Conservation (phyloP, 148 eudicot genomes). For the Heliosperma pusillum region DNA sequence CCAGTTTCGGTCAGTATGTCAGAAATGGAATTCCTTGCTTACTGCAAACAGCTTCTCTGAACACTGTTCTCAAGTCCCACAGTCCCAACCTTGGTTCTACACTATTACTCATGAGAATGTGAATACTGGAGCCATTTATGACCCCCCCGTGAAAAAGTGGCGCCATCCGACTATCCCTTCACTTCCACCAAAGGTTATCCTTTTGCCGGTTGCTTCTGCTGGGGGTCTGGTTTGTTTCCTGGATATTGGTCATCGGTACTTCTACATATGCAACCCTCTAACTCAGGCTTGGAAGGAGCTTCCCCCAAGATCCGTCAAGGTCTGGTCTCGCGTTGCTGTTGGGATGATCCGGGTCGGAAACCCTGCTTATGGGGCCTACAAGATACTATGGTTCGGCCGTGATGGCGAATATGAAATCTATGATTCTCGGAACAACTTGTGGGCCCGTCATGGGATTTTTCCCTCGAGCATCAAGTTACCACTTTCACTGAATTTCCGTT, state of each 20-base stretch:
- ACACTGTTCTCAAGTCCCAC: conserved; percentile 57
- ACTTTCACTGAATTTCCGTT: conserved; percentile 64
- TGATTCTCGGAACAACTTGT: conserved; percentile 55
- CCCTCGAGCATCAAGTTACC: conserved; percentile 64
- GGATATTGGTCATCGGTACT: conserved; percentile 61
- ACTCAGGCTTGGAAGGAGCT: conserved; percentile 72
- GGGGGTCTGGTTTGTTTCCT: conserved; percentile 93
- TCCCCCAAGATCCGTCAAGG: conserved; percentile 65
- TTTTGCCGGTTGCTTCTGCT: conserved; percentile 82
- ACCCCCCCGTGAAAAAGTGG: conserved; percentile 73
- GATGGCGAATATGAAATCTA: conserved; percentile 82
- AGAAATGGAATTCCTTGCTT: conserved; percentile 73
- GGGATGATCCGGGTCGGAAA: conserved; percentile 63
- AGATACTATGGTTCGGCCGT: conserved; percentile 78
- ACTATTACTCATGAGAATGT: conserved; percentile 62
- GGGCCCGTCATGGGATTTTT: conserved; percentile 60
- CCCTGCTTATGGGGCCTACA: conserved; percentile 49
- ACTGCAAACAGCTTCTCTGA: conserved; percentile 60
- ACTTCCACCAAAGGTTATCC: conserved; percentile 53
- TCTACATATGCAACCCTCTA: conserved; percentile 82
- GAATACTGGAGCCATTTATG: conserved; percentile 69
- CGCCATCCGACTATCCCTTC: conserved; percentile 63
- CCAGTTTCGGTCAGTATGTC: conserved; percentile 72
- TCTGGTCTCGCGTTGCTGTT: conserved; percentile 83
- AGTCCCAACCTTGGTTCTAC: conserved; percentile 79